Evolutionary conservation across 1,284 basidiomycete species (phyloP), one percentile per base, ranked within the genome.

Genomic region (Marasmius oreades): DNA sequence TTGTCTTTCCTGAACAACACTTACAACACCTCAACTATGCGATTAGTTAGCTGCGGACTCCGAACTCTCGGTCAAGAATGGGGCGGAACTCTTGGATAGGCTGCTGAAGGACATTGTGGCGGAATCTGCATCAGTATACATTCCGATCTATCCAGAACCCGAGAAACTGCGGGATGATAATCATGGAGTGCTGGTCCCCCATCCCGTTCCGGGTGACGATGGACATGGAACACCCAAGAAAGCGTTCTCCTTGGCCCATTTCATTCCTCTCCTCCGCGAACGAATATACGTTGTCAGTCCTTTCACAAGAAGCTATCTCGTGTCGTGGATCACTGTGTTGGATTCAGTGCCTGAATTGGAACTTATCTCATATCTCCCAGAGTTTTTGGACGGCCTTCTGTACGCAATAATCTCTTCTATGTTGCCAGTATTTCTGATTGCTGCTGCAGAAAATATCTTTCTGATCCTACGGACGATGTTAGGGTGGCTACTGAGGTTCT

Each of bases 341-440:
- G 95, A 98, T 68, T 97, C 95, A 5, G 93, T 99, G 1, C 97
- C 97, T 1, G 95, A 99, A 68, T 78, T 99, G 52, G 95, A 99
- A 69, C 81, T 99, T 22, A 91, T 99, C 51, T 88, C 90, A 28
- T 97, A 93, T 73, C 82, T 99, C 16, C 96, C 97, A 0, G 88
- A 96, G 64, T 97, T 99, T 69, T 74, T 99, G 42, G 95, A 98
- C 62, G 95, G 94, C 2, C 80, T 99, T 44, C 68, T 98, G 93
- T 95, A 62, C 77, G 91, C 81, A 26, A 5, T 28, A 3, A 18
- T n/a, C 23, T 58, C 24, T 16, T 51, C 22, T 42, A 8, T 44
- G 42, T 34, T 46, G 31, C 20, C 36, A 16, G 12, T 26, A 34
- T 14, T 57, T 53, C 52, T 63, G 44, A 58, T 60, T 18, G 39